Evolutionary conservation across 148 eudicot species (phyloP).

Genomic region (Rhododendron kiyosumense): DNA sequence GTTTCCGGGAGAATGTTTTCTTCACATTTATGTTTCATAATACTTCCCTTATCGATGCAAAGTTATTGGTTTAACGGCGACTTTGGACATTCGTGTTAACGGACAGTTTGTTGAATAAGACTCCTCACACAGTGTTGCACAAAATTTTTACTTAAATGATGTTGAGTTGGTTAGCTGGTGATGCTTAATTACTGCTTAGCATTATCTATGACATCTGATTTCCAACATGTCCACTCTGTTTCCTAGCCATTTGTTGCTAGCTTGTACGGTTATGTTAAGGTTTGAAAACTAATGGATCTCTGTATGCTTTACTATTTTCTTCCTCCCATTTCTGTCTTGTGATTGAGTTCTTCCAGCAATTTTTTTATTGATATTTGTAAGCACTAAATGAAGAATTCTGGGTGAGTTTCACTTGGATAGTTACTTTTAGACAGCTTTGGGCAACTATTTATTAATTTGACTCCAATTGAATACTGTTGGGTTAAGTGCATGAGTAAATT

Average conservation of each 20-base stretch:
- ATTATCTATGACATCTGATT: not conserved
- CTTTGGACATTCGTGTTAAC: not conserved
- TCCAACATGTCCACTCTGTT: not conserved
- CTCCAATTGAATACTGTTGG: no score
- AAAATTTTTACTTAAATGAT: not conserved
- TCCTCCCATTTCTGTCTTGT: not conserved
- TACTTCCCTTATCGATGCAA: not conserved
- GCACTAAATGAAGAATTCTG: not conserved
- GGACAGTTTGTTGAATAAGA: not conserved
- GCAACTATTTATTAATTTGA: not conserved
- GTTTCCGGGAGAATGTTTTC: not conserved
- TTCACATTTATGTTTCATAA: not conserved
- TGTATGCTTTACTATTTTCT: no score
- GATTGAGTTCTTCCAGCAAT: not conserved
- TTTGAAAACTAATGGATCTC: not conserved
- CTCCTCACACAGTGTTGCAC: not conserved
- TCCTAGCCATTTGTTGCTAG: not conserved
- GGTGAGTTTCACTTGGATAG: not conserved
- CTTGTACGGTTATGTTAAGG: not conserved
- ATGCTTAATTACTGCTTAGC: constrained; percentile 2
- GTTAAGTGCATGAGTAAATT: no score
- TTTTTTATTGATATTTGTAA: not conserved
- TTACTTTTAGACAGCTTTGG: not conserved
- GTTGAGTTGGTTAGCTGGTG: not conserved
- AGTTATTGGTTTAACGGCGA: not conserved